phyloP scores from a whole-genome alignment of 768 basidiomycete species.

The Hypsizygus marmoreus region DNA sequence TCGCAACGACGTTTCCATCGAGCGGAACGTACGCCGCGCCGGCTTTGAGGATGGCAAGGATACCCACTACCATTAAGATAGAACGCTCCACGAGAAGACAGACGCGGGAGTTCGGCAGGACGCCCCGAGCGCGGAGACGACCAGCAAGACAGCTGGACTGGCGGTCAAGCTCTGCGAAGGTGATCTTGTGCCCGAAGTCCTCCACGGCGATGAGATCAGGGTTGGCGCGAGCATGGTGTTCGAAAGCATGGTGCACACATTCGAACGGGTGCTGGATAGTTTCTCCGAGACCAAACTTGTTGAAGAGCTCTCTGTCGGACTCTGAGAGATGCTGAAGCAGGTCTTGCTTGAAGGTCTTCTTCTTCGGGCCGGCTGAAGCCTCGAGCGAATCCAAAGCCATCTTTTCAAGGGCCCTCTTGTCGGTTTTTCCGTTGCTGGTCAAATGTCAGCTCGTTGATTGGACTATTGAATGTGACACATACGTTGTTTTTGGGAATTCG shows the following conservation, averaged over 20 bases:
- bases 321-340: conserved; percentile 30
- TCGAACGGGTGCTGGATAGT: conserved; percentile 41
- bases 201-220: conserved; percentile 53
- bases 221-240: conserved; percentile 38
- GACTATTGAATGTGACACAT: not conserved
- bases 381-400: conserved; percentile 28
- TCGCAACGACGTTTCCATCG: conserved; percentile 57
- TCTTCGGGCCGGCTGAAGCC: conserved; percentile 1
- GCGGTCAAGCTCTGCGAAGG: conserved; percentile 51
- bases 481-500: conserved; percentile 9
- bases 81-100: conserved; percentile 57
- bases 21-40: conserved; percentile 60
- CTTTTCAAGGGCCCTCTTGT: conserved; percentile 45
- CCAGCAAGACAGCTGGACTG: conserved; percentile 47
- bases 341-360: conserved; percentile 13
- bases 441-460: not conserved
- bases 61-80: conserved; percentile 53
- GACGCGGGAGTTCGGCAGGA: conserved; percentile 49
- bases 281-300: conserved; percentile 46
- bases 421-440: conserved; percentile 14
- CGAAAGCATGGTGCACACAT: conserved; percentile 59
- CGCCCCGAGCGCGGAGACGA: conserved; percentile 41
- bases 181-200: conserved; percentile 47
- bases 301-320: conserved; percentile 45
- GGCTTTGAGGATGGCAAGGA: conserved; percentile 57